A percentile compares a stretch with the other conserved stretches of the same genome.
phyloP scores from a whole-genome alignment of 192 early-diverging fungal genomes.

The Lobosporangium transversale region DNA sequence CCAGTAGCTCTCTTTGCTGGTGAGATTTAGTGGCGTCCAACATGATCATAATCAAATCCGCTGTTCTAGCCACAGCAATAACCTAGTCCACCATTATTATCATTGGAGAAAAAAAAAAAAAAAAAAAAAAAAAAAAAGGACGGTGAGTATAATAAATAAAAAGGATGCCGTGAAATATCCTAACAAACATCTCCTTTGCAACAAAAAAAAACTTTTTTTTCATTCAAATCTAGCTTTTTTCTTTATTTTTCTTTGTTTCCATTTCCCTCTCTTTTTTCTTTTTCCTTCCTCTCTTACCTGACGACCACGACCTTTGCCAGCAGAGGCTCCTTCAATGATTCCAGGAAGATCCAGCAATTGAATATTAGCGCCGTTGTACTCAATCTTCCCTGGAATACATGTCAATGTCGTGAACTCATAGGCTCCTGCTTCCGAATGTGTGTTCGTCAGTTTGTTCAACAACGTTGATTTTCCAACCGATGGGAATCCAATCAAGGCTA shows the following conservation, averaged over 20 bases:
- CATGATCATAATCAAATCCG: conserved; percentile 98
- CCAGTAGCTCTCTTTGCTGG: conserved; percentile 84
- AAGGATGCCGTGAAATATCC: neutral
- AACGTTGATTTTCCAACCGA: conserved; percentile 99
- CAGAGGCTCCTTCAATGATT: conserved; percentile 97
- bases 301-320: conserved; percentile 97
- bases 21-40: conserved; percentile 94
- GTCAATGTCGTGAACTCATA: conserved; percentile 98
- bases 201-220: too few relatives aligned
- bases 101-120: neutral
- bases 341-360: conserved; percentile 98
- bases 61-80: conserved; percentile 96
- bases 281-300: conserved; percentile 69
- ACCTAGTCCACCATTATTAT: conserved; percentile 18
- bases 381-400: conserved; percentile 94
- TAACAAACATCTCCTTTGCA: too few relatives aligned
- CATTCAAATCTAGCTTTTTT: neutral
- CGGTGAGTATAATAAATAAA: neutral
- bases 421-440: conserved; percentile 86
- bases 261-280: neutral
- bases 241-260: neutral
- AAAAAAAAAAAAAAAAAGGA: neutral
- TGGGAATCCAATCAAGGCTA: conserved; percentile 97
- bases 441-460: conserved; percentile 90
- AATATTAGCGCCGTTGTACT: conserved; percentile 95